Evolutionary conservation across 805 yeast species (phyloP), one percentile per base, ranked within the genome.

Genomic region (Kuraishia cidri): DNA sequence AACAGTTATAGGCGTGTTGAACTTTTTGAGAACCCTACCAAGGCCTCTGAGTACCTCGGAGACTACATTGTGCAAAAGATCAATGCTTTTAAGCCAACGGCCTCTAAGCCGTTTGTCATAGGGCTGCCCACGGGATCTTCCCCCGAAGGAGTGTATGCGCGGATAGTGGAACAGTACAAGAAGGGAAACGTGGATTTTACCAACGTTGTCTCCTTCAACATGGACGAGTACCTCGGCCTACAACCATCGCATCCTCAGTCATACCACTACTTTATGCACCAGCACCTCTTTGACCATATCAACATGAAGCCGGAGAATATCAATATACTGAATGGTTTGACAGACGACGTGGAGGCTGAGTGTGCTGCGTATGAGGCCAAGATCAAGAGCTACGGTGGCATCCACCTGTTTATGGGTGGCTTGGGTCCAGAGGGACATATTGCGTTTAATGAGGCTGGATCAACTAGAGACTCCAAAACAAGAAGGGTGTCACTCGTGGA

Each of bases 71-170:
- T 68, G 12, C 39, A 48, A 25, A 50, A 46, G 34, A 72, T 73
- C 48, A 67, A 55, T 38, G 47, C 41, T 0, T 72, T 70, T 37
- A 40, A 37, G 2, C 77, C 79, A 10, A 58, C 73, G 9, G 43
- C 63, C 3, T 35, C 42, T 2, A 58, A 49, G 27, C 78, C 79
- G 11, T 70, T 66, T 44, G 74, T 74, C 2, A 45, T 73, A 28
- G 79, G 79, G 2, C 61, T 74, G 30, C 79, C 79, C 21, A 73
- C 79, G 3, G 79, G 79, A 3, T 72, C 78, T 4, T 70, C 77
- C 4, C 79, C 79, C 10, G 76, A 70, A 44, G 69, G 67, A 3
- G 67, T 73, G 9, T 73, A 73, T 45, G 55, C 62, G 32, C 48
- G 52, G 30, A 54, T 73, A 26, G 64, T 73, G 17, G 52, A 54